Evolutionary conservation across 768 basidiomycete genomes (phyloP).

Genomic region (Kwoniella pini): DNA sequence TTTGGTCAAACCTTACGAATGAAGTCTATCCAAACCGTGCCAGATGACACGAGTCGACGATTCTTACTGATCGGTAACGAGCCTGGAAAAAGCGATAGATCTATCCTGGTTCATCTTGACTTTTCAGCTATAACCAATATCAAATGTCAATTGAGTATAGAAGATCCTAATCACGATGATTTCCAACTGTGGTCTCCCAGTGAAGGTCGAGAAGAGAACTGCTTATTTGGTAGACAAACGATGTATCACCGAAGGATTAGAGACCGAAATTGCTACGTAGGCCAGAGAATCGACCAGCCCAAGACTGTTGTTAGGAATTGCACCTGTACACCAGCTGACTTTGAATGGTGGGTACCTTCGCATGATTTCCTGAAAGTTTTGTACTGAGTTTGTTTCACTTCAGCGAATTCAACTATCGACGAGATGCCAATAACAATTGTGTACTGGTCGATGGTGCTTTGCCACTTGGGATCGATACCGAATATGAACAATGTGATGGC

Average conservation of each 20-base stretch:
- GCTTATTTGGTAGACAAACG: slow-evolving; percentile 89
- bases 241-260: slow-evolving; percentile 87
- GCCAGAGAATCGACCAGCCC: slow-evolving; percentile 63
- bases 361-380: background rate
- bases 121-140: slow-evolving; percentile 73
- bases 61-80: slow-evolving; percentile 80
- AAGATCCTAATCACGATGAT: slow-evolving; percentile 81
- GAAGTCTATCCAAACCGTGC: slow-evolving; percentile 77
- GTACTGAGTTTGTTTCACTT: slow-evolving; percentile 9
- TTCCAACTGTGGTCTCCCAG: slow-evolving; percentile 98
- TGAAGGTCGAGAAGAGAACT: slow-evolving; percentile 79
- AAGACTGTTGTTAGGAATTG: slow-evolving; percentile 69
- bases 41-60: slow-evolving; percentile 82
- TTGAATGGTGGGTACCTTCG: slow-evolving; percentile 80
- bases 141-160: slow-evolving; percentile 68
- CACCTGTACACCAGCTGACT: slow-evolving; percentile 71
- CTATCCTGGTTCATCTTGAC: slow-evolving; percentile 82
- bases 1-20: slow-evolving; percentile 79
- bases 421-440: slow-evolving; percentile 70
- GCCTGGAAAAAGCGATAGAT: slow-evolving; percentile 57
- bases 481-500: slow-evolving; percentile 53
- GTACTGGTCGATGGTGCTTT: slow-evolving; percentile 71
- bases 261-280: slow-evolving; percentile 78
- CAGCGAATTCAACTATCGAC: slow-evolving; percentile 90
- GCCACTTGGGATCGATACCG: slow-evolving; percentile 59